phyloP scores from a whole-genome alignment of 768 basidiomycete genomes.

The Leccinum aurantiacum region DNA sequence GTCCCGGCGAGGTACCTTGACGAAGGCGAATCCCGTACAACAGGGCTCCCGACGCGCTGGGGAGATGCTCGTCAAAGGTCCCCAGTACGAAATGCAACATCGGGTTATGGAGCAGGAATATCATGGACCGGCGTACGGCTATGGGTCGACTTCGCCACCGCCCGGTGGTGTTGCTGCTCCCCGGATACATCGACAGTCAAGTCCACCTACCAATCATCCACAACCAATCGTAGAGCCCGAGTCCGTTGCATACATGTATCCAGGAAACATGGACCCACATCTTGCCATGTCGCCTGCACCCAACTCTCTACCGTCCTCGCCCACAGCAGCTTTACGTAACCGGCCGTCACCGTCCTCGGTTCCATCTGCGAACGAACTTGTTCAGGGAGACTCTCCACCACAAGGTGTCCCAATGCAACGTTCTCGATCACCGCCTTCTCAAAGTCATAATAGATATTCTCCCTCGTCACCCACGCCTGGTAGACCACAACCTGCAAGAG shows the following conservation, averaged over 20 bases:
- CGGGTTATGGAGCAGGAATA: slow-evolving; percentile 92
- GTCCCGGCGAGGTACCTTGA: slow-evolving; percentile 55
- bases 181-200: slow-evolving; percentile 28
- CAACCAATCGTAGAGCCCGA: slow-evolving; percentile 34
- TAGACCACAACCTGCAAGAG: slow-evolving; percentile 32
- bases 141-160: slow-evolving; percentile 25
- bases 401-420: slow-evolving; percentile 38
- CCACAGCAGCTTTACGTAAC: slow-evolving; percentile 24
- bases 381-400: slow-evolving; percentile 20
- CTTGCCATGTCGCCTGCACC: slow-evolving; percentile 50
- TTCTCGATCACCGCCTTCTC: slow-evolving; percentile 56
- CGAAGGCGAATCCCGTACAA: slow-evolving; percentile 56
- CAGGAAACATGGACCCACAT: slow-evolving; percentile 36
- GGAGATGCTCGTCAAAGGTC: slow-evolving; percentile 84
- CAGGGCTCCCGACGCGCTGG: slow-evolving; percentile 60
- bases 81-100: slow-evolving; percentile 94
- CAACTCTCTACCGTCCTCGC: slow-evolving; percentile 22
- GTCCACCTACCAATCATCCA: slow-evolving; percentile 27
- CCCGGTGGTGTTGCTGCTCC: slow-evolving; percentile 24
- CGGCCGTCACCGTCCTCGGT: slow-evolving; percentile 35
- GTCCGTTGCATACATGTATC: slow-evolving; percentile 21
- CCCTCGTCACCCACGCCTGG: slow-evolving; percentile 28
- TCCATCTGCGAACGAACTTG: slow-evolving; percentile 28
- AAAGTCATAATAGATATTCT: slow-evolving; percentile 39
- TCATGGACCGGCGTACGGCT: slow-evolving; percentile 37